Base-by-base conservation (phyloP, 352 stramenopile species). In the Chrysophaeum taylorii region DNA sequence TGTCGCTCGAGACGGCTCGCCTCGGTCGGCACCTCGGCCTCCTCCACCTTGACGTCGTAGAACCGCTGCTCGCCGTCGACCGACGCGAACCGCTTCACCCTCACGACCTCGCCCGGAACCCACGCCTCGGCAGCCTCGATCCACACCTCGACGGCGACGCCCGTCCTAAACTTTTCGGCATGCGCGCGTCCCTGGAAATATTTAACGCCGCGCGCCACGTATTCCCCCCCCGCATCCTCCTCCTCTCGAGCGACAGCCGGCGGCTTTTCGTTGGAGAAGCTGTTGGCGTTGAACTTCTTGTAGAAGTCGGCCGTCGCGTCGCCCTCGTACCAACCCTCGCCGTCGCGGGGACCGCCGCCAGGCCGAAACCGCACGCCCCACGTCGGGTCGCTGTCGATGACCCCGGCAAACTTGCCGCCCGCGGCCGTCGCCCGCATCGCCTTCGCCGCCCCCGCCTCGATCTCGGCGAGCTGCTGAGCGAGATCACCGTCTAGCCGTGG, bases 121-220 rank as follows among this genome's bases (percentile, higher is more conserved):
- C 64, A 63, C 15, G 7, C 57, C 14, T 53, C 42, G 16, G 7
- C 25, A 35, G 71, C 64, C 64, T 75, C 71, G 0, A 75, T 5
- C 41, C 70, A 75, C 1, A 75, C 36, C 50, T 75, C 71, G 41
- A 38, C 68, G 41, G 41, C n/a, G 23, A 23, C 31, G 12, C 64
- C 62, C 2, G 16, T 62, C 9, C 45, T n/a, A 33, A 75, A 31
- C 36, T 68, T 71, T 1, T 69, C 43, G 38, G 64, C 18, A 53
- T 70, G 68, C 1, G 36, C 7, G 27, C 54, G 1, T 21, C 71
- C 71, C 25, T 61, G 43, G 52, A 73, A 73, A 50, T 73, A 75
- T 33, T 4, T 14, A 36, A 57, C 41, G 35, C 66, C 71, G 25
- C 64, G 64, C 12, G 73, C 33, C 9, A 9, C 27, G 48, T 75